A percentile compares a stretch with the other conserved stretches of the same genome.
These are phyloP conservation scores for Candida anutae DNA, from an alignment of 1,139 yeast genomes.

Conservation along the genomic window DNA sequence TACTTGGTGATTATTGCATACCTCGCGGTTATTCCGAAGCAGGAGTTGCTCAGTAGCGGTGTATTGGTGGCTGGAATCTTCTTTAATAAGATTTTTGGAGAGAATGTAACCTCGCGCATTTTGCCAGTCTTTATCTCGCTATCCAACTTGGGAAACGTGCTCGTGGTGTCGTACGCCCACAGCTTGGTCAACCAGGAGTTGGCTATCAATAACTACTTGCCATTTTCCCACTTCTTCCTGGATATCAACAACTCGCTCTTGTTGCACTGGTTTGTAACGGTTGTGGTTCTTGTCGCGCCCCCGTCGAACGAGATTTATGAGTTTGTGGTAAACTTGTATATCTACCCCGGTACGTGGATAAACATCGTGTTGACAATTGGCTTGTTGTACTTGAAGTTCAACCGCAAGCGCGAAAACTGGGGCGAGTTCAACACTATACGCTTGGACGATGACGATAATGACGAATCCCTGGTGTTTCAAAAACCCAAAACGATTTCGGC, in stretches of 20 bases:
- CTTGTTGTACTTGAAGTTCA: constrained; percentile 29
- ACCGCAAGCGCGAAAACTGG: constrained; percentile 26
- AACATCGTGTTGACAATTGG: constrained; percentile 36
- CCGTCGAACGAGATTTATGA: constrained; percentile 43
- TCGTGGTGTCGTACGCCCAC: constrained; percentile 72
- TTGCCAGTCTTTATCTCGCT: constrained; percentile 69
- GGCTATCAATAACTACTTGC: constrained; percentile 65
- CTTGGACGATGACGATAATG: constrained; percentile 9
- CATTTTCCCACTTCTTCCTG: constrained; percentile 53
- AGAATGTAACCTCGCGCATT: constrained; percentile 49
- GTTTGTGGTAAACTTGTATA: constrained; percentile 40
- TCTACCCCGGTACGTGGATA: constrained; percentile 48
- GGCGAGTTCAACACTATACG: constrained; percentile 14
- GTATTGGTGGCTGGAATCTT: constrained; percentile 68
- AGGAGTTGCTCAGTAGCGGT: constrained; percentile 52
- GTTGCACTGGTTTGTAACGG: constrained; percentile 44
- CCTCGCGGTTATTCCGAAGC: constrained; percentile 67
- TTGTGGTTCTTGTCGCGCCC: constrained; percentile 35
- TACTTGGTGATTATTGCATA: constrained; percentile 66
- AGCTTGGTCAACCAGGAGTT: constrained; percentile 71
- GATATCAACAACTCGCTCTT: constrained; percentile 39
- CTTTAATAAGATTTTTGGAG: constrained; percentile 68
- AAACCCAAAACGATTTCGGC: constrained; percentile 12
- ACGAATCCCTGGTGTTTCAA: constrained; percentile 2
- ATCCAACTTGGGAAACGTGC: constrained; percentile 70